Percentiles rank a stretch among this genome's conserved stretches.
These are phyloP conservation scores for Lipomyces mesembrius DNA, from an alignment of 805 yeast genomes.

Conservation along the genomic window DNA sequence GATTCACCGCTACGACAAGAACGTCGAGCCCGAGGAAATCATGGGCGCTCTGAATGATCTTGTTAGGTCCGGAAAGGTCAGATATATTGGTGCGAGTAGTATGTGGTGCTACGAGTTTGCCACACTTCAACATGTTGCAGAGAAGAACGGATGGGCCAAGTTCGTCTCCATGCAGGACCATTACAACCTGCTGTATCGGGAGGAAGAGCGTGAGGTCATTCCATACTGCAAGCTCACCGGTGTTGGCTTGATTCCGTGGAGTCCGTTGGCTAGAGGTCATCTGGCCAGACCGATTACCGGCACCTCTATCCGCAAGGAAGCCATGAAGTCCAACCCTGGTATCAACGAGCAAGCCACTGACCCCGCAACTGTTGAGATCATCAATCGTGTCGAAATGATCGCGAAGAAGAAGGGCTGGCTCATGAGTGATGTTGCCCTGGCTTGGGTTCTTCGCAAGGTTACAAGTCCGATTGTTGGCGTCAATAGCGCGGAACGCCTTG, in stretches of 20 bases:
- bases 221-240: conserved; percentile 58
- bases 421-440: conserved; percentile 59
- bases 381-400: conserved; percentile 55
- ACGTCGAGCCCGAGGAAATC: conserved; percentile 53
- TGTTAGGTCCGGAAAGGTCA: conserved; percentile 52
- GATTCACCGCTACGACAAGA: conserved; percentile 59
- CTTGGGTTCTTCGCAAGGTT: conserved; percentile 61
- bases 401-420: conserved; percentile 53
- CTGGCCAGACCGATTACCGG: conserved; percentile 54
- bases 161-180: conserved; percentile 63
- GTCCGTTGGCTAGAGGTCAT: conserved; percentile 61
- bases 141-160: conserved; percentile 60
- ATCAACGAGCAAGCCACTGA: conserved; percentile 30
- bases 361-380: conserved; percentile 43
- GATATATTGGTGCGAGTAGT: conserved; percentile 67
- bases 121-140: conserved; percentile 58
- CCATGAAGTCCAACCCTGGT: conserved; percentile 13
- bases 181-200: conserved; percentile 63
- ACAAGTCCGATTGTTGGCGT: conserved; percentile 61
- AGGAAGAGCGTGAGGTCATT: conserved; percentile 67
- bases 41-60: conserved; percentile 62
- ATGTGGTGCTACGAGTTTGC: conserved; percentile 63
- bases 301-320: conserved; percentile 27
- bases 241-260: conserved; percentile 65
- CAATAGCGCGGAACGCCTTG: conserved; percentile 55